Evolutionary conservation across 495 filamentous ascomycete genomes (phyloP), one percentile per base, ranked within the genome.

Genomic region (Trichoderma asperelloides): DNA sequence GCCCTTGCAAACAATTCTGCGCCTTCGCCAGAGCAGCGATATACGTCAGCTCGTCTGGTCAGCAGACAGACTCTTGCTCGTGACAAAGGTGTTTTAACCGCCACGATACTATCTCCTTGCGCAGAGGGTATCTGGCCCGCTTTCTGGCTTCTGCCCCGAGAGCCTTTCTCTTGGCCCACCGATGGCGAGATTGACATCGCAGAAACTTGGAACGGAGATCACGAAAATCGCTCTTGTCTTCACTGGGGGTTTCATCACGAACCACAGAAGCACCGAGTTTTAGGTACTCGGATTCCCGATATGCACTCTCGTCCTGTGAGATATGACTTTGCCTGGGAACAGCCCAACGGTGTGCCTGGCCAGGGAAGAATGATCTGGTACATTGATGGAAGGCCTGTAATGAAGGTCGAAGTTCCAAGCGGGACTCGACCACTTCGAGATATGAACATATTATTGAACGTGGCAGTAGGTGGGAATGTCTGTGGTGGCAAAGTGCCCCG

Each of bases 121-220:
- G 79, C 78, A n/a, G 64, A 70, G 16, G 78, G 80, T 0, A 78
- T 82, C 21, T 72, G 71, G 71, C 80, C 78, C 2, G 80, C 80
- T 2, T 80, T 78, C 66, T 82, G 80, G 80, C 71, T 80, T 11
- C 70, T 82, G 4, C 78, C 80, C 5, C 69, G 69, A 4, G 75
- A 80, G 64, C 79, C 78, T 0, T 80, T 81, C 57, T 67, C 68
- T 65, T 88, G 86, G 85, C 86, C 86, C 25, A 79, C 77, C 33
- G 79, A 81, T 55, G 86, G 85, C 68, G 85, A 88, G 71, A 80
- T 87, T 66, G 87, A 89, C 68, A 84, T 89, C 66, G 84, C 88
- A 62, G 87, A 89, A 68, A 74, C 65, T 39, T 77, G 75, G 75
- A 77, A 77, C 40, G 74, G 73, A 0, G 77, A 80, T 25, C 68